Base-by-base conservation (phyloP, 345 rosid genomes). In the Pistacia vera region DNA sequence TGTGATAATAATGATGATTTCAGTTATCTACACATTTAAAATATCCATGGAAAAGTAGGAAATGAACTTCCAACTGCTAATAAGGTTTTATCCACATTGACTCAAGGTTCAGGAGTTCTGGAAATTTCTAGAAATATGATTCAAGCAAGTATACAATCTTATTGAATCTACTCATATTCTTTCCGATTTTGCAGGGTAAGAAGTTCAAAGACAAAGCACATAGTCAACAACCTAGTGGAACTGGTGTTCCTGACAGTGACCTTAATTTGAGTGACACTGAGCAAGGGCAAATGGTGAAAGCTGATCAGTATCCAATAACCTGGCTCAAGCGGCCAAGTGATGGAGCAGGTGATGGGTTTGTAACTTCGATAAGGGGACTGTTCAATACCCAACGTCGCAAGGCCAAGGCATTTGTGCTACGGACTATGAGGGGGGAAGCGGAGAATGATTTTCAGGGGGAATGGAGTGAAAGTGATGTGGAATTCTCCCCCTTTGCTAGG, bases 321-420 rank as follows among this genome's bases (percentile, higher is more conserved):
- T 96, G 86, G 80, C 85, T 91, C 20, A 96, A 92, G 85, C 97
- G 97, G 48, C 90, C 89, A 71, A 83, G 80, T 66, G 99, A 96
- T 76, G 98, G 98, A 84, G 99, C 98, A 62, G 99, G 99, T 28
- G 99, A 96, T 86, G 97, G 99, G 67, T 96, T 96, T 75, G 98
- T 93, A 33, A 96, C 95, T 69, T 93, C 97, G 62, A 81, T 96
- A 55, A 83, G 87, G 85, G 98, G 98, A 68, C 97, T 96, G 56
- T 96, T 96, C 79, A 93, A 86, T 73, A 96, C 93, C 38, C 99
- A 96, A 81, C 89, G 97, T 22, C 95, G 93, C 35, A 96, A 90
- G 84, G 99, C 99, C 51, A 92, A 81, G 81, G 96, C 93, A 72
- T 93, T 96, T 80, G 98, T 96, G 20, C 87, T 93, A 46, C 87